Percentiles rank a stretch among this genome's conserved stretches.
Evolutionary conservation across 441 rosid genomes (phyloP).

Genomic region (Populus hybrid): DNA sequence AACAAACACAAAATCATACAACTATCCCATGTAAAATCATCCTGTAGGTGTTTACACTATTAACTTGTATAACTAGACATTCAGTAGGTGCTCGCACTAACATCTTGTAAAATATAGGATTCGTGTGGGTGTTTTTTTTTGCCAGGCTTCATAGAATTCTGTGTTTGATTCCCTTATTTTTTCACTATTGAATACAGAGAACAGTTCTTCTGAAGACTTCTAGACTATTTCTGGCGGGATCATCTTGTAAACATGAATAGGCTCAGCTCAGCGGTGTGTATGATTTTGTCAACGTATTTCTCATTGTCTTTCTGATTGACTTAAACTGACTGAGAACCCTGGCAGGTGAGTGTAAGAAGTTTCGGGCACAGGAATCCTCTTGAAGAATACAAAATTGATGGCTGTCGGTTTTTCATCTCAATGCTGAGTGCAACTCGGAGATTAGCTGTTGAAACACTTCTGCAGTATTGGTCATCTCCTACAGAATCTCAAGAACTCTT

Average conservation of each 20-base stretch:
- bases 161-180: slow-evolving; percentile 3
- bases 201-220: slow-evolving; percentile 79
- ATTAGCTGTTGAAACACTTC: slow-evolving; percentile 71
- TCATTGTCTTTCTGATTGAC: slow-evolving; percentile 9
- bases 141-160: background rate
- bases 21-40: no score
- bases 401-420: slow-evolving; percentile 92
- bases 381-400: slow-evolving; percentile 97
- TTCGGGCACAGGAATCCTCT: slow-evolving; percentile 97
- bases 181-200: slow-evolving; percentile 45
- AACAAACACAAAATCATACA: no score
- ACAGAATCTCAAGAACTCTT: slow-evolving; percentile 70
- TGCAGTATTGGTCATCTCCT: slow-evolving; percentile 84
- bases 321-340: slow-evolving; percentile 24
- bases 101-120: no score
- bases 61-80: no score
- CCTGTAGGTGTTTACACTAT: no score
- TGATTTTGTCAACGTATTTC: slow-evolving; percentile 10
- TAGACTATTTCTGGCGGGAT: slow-evolving; percentile 93
- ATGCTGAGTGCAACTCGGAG: slow-evolving; percentile 93
- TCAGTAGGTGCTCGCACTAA: no score
- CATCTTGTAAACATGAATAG: slow-evolving; percentile 95
- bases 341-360: slow-evolving; percentile 88
- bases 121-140: background rate
- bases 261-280: slow-evolving; percentile 82